A percentile compares a stretch with the other conserved stretches of the same genome.
Evolutionary conservation across 805 yeast genomes (phyloP).

Genomic region (Sungouiozyma intestinalis): DNA sequence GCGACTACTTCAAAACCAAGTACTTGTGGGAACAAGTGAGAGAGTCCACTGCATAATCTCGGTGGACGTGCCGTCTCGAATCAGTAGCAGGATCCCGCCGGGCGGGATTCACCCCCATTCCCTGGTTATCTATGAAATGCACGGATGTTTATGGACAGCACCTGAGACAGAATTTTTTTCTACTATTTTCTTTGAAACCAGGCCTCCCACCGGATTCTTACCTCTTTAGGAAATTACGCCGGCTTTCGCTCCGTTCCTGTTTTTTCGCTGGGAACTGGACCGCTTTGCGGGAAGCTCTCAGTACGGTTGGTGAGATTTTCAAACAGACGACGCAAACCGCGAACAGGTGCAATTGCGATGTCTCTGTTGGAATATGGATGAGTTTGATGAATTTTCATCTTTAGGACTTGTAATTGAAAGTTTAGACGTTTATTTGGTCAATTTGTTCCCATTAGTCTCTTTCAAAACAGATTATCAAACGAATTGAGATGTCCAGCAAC

Average conservation of each 20-base stretch:
- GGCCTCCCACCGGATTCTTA: too few species aligned
- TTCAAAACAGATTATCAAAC: conserved; percentile 7
- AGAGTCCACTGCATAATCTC: background rate
- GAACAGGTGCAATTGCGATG: background rate
- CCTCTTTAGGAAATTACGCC: too few species aligned
- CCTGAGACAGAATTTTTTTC: too few species aligned
- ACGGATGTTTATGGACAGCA: background rate
- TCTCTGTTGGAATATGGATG: background rate
- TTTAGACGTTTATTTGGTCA: background rate
- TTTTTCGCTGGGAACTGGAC: conserved; percentile 8
- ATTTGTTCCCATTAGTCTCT: conserved; percentile 1
- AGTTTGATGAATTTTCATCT: conserved; percentile 2
- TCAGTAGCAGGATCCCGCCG: background rate
- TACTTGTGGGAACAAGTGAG: conserved; percentile 59
- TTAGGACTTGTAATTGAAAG: conserved; percentile 1
- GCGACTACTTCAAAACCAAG: conserved; percentile 62
- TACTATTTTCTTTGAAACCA: too few species aligned
- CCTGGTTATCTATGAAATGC: background rate
- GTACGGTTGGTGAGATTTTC: conserved; percentile 19
- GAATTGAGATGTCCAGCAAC: conserved; percentile 48
- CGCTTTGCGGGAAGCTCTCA: conserved; percentile 14
- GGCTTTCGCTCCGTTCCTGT: conserved; percentile 13
- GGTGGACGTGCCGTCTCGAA: background rate
- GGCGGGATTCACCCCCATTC: too few species aligned
- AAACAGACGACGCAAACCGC: conserved; percentile 9